These are phyloP conservation scores for Globisporangium canariense DNA, from an alignment of 352 stramenopile species.

Conservation along the genomic window DNA sequence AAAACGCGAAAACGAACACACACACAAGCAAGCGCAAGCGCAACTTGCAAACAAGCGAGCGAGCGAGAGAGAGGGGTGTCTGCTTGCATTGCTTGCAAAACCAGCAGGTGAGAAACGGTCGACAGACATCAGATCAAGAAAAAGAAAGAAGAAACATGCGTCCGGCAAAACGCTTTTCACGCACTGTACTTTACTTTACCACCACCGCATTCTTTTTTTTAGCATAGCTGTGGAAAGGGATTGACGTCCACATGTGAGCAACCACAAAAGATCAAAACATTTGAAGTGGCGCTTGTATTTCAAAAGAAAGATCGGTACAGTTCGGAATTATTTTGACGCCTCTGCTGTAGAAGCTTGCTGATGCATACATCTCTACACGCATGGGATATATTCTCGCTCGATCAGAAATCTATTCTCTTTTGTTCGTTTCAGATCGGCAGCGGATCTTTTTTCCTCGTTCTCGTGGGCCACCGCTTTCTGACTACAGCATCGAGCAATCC, in stretches of 20 bases:
- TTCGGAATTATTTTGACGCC: no score
- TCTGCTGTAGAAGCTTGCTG: no score
- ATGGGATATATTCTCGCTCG: background rate
- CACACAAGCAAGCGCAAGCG: background rate
- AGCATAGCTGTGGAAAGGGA: background rate
- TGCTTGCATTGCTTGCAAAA: background rate
- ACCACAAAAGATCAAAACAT: background rate
- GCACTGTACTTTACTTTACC: background rate
- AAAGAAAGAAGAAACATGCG: background rate
- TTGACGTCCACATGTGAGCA: background rate
- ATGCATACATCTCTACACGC: background rate
- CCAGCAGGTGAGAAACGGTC: slow-evolving; percentile 7
- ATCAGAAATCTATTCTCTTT: background rate
- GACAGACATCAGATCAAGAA: slow-evolving; percentile 4
- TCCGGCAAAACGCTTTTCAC: background rate
- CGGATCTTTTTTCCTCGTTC: background rate
- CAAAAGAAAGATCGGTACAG: no score
- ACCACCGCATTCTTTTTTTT: background rate
- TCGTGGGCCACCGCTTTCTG: background rate
- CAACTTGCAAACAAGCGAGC: background rate
- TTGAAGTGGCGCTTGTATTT: no score
- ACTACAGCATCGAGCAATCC: background rate
- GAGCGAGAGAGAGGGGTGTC: background rate
- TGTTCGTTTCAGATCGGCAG: background rate
- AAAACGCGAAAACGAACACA: background rate